Conservation (phyloP, 2,329 filamentous ascomycete species). For the Pseudogymnoascus sp. region DNA sequence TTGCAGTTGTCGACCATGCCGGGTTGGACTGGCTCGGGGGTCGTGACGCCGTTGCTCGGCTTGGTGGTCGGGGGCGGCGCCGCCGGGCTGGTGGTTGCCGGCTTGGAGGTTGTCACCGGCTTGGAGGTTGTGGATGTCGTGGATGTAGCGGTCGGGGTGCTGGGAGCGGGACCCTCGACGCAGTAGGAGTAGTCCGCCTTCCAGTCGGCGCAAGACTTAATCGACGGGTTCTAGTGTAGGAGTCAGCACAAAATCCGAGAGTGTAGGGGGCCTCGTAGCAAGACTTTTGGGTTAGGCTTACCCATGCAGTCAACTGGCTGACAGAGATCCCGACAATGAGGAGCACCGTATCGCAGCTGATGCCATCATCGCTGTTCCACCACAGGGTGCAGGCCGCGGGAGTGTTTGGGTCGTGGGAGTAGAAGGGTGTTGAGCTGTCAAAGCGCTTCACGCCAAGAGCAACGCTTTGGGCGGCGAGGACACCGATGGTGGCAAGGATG, state of each 20-base stretch:
- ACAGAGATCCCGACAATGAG: background rate
- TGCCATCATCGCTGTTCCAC: slow-evolving; percentile 13
- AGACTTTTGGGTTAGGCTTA: background rate
- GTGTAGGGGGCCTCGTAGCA: background rate
- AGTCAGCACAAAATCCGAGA: background rate
- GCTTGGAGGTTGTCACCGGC: too few species aligned
- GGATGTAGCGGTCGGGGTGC: too few species aligned
- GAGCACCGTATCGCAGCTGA: slow-evolving; percentile 14
- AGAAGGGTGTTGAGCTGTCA: background rate
- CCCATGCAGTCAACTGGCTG: background rate
- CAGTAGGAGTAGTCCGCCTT: slow-evolving; percentile 2
- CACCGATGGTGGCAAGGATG: background rate
- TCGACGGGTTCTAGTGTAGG: slow-evolving; percentile 4
- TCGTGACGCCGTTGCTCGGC: too few species aligned
- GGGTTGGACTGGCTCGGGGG: too few species aligned
- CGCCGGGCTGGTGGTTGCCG: too few species aligned
- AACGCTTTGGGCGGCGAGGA: background rate
- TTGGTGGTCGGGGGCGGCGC: too few species aligned
- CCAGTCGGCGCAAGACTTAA: slow-evolving; percentile 12
- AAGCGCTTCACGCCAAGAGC: background rate
- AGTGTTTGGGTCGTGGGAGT: background rate
- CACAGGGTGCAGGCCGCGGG: slow-evolving; percentile 13
- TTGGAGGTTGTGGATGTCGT: too few species aligned
- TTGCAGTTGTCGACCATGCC: too few species aligned
- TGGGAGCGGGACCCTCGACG: background rate